Evolutionary conservation across 306 rosid species (phyloP), one percentile per base, ranked within the genome.

Genomic region (Mucuna pruriens): DNA sequence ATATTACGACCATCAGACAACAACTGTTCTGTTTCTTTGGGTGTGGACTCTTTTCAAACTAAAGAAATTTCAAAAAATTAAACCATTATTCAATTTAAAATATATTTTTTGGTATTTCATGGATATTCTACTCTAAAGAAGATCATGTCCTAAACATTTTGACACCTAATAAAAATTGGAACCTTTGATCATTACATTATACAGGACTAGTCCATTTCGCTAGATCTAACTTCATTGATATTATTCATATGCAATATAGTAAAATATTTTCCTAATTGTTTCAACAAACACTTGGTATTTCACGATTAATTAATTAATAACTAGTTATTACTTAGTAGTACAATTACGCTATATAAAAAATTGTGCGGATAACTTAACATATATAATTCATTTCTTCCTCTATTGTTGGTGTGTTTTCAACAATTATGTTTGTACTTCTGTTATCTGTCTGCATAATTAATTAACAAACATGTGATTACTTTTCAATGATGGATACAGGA

Each of bases 351-450:
- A 6, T 69, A 23, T 1, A 0, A 19, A 13, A 55, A 13, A 51
- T 10, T 54, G 7, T 55, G 38, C 19, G 10, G 17, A 40, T 17
- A 40, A 40, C 12, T 19, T n/a, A 33, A 15, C 33, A 44, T n/a
- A n/a, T n/a, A n/a, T 3, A 25, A 17, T 61, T 10, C 11, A 11
- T 44, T 26, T 62, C 10, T 20, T n/a, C 22, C 34, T 36, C 49
- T 54, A 20, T 36, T 71, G 79, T 72, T 45, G 57, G 76, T 67
- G 44, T 67, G 57, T 22, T 48, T 51, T 51, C 54, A 62, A 63
- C 7, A 10, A 73, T n/a, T 63, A 16, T 29, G 2, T 40, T 38
- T 17, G 15, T 60, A 44, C 57, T 51, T 38, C 9, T 51, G 20
- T 34, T 51, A 74, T 51, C 38, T 48, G 26, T 65, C 22, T 33